phyloP scores from a whole-genome alignment of 2,329 filamentous ascomycete species.

The Mycosphaerelloides madeirae region DNA sequence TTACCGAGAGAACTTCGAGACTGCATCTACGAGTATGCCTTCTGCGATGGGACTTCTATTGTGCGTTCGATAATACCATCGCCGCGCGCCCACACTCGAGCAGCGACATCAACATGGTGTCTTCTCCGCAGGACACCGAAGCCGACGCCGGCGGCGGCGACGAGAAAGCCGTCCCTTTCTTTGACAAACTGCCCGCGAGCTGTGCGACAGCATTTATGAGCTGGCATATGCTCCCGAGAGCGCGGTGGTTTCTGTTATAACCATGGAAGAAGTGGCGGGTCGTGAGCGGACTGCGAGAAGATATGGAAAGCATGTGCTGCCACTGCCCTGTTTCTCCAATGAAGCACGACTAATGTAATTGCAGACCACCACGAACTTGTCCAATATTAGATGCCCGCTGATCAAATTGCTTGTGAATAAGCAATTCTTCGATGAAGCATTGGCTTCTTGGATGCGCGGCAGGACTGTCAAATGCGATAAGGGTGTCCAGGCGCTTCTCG shows the following conservation, averaged over 20 bases:
- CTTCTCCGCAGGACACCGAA: background rate
- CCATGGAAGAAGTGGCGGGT: too few species aligned
- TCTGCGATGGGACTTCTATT: background rate
- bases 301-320: too few species aligned
- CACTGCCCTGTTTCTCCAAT: too few species aligned
- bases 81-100: background rate
- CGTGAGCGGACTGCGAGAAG: too few species aligned
- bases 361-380: too few species aligned
- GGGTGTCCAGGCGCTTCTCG: background rate
- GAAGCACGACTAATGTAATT: too few species aligned
- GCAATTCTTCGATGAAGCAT: slow-evolving; percentile 8
- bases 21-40: too few species aligned
- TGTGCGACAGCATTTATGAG: background rate
- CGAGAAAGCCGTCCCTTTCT: background rate
- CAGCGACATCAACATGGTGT: background rate
- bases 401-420: slow-evolving; percentile 3
- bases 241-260: background rate
- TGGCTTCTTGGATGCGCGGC: background rate
- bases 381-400: slow-evolving; percentile 5
- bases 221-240: background rate
- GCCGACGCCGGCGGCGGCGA: too few species aligned
- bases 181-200: background rate
- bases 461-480: slow-evolving; percentile 41
- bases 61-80: background rate
- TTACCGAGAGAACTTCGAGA: too few species aligned